Percentiles rank a stretch among this genome's conserved stretches.
These are phyloP conservation scores for Stereocaulon alpinum DNA, from an alignment of 495 filamentous ascomycete species.

Conservation along the genomic window DNA sequence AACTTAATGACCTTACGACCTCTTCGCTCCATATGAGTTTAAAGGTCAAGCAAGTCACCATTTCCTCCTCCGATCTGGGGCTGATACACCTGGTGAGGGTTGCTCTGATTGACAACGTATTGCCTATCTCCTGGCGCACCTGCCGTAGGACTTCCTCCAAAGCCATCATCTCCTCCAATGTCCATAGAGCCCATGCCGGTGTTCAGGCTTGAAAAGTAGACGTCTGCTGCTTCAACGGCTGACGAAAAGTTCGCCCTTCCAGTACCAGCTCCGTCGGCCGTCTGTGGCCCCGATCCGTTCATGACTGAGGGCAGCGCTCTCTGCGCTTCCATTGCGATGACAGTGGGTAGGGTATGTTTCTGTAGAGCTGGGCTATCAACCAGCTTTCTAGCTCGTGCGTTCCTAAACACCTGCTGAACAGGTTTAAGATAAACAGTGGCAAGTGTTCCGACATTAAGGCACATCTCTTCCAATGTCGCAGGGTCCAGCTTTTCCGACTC, in stretches of 20 bases:
- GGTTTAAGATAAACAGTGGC: constrained; percentile 97
- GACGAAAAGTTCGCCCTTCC: constrained; percentile 43
- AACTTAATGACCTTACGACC: no score
- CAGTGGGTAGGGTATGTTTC: constrained; percentile 45
- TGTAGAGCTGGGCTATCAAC: constrained; percentile 78
- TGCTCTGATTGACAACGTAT: constrained; percentile 46
- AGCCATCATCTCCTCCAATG: constrained; percentile 38
- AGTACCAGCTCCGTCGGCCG: constrained; percentile 4
- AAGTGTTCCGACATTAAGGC: constrained; percentile 88
- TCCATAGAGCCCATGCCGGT: constrained; percentile 61
- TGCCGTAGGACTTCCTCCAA: constrained; percentile 28
- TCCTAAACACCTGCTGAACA: constrained; percentile 93
- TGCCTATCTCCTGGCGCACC: constrained; percentile 35
- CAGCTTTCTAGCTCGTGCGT: constrained; percentile 68
- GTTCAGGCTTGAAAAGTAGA: constrained; percentile 68
- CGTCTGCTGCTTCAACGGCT: constrained; percentile 73
- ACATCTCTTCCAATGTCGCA: constrained; percentile 89
- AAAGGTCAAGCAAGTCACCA: constrained; percentile 40
- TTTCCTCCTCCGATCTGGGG: constrained; percentile 40
- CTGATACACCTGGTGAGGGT: constrained; percentile 41
- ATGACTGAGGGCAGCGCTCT: constrained; percentile 38
- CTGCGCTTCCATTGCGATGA: constrained; percentile 39
- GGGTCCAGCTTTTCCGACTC: constrained; percentile 93
- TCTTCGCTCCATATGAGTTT: constrained; percentile 6
- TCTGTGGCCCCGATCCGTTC: constrained; percentile 31